These are phyloP conservation scores for Yamadazyma sp. DNA, from an alignment of 805 yeast genomes.

Conservation along the genomic window DNA sequence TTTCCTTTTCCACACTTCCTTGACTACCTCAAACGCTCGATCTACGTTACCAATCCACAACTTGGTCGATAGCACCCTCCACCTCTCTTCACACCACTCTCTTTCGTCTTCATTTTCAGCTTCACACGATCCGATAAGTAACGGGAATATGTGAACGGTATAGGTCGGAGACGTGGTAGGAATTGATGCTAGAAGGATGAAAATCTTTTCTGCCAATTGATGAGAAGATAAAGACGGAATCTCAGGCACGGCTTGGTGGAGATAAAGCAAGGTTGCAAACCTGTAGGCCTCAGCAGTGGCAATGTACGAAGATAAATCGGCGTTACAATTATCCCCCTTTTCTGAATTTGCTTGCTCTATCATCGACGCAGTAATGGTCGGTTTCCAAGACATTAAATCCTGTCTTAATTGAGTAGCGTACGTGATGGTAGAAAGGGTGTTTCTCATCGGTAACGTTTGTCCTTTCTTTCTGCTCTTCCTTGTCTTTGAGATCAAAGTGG, in stretches of 20 bases:
- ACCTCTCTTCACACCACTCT: slow-evolving; percentile 58
- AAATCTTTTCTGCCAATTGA: slow-evolving; percentile 57
- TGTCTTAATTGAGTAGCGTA: slow-evolving; percentile 54
- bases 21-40: slow-evolving; percentile 64
- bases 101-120: slow-evolving; percentile 58
- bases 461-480: slow-evolving; percentile 32
- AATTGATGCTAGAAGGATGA: slow-evolving; percentile 60
- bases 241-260: slow-evolving; percentile 73
- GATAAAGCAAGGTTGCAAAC: slow-evolving; percentile 54
- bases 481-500: slow-evolving; percentile 52
- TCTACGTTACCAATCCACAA: slow-evolving; percentile 69
- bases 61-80: slow-evolving; percentile 52
- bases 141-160: slow-evolving; percentile 63
- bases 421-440: slow-evolving; percentile 49
- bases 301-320: slow-evolving; percentile 60
- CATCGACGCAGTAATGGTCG: slow-evolving; percentile 41
- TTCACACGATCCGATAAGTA: slow-evolving; percentile 66
- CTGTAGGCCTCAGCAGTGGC: slow-evolving; percentile 73
- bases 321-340: slow-evolving; percentile 25
- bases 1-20: slow-evolving; percentile 69
- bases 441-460: slow-evolving; percentile 20
- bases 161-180: slow-evolving; percentile 58
- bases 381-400: slow-evolving; percentile 58
- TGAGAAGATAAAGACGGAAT: slow-evolving; percentile 56
- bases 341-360: slow-evolving; percentile 20